A percentile compares a stretch with the other conserved stretches of the same genome.
These are phyloP conservation scores for Populus hybrid DNA, from an alignment of 441 rosid species.

Conservation along the genomic window DNA sequence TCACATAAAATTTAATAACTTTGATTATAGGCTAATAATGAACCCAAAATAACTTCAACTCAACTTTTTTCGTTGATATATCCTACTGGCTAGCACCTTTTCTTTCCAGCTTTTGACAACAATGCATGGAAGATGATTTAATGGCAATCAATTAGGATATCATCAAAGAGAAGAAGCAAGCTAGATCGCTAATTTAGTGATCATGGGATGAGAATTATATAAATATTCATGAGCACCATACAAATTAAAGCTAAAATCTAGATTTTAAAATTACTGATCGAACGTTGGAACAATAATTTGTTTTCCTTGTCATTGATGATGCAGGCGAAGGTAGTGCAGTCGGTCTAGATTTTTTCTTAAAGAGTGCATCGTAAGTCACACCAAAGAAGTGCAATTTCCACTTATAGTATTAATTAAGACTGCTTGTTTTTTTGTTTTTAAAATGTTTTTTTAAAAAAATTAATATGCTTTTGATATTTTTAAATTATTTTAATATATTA, in stretches of 20 bases:
- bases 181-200: background rate
- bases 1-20: too few species aligned
- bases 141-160: background rate
- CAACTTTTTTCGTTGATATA: background rate
- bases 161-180: background rate
- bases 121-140: background rate
- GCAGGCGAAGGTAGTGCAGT: background rate
- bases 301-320: background rate
- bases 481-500: too few species aligned
- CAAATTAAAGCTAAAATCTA: too few species aligned
- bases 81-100: background rate
- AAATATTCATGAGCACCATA: too few species aligned
- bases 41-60: background rate
- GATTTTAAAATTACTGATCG: background rate
- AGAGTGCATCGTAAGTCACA: background rate
- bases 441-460: too few species aligned
- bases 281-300: background rate
- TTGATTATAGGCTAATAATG: background rate
- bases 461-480: too few species aligned
- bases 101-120: background rate
- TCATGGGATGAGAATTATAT: too few species aligned
- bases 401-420: too few species aligned
- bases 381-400: background rate
- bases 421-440: too few species aligned
- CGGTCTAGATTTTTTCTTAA: background rate